Percentiles rank a stretch among this genome's conserved stretches.
phyloP scores from a whole-genome alignment of 345 rosid species.

The Salix suchowensis region DNA sequence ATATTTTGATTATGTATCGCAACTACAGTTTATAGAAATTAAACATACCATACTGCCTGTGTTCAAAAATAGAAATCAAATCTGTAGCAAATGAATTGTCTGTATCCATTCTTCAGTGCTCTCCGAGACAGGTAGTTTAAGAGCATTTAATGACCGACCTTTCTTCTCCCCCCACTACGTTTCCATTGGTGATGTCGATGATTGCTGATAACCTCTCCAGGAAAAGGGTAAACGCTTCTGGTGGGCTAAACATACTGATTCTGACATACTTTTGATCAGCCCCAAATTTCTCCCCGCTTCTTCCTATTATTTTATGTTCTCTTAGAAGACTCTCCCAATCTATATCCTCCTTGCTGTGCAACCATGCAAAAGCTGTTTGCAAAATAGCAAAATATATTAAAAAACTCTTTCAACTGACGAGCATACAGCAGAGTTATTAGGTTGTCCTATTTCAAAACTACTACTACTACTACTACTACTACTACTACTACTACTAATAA shows the following conservation, averaged over 20 bases:
- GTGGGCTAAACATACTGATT: slow-evolving; percentile 67
- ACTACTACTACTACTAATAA: too few relatives aligned
- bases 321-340: slow-evolving; percentile 45
- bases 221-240: slow-evolving; percentile 49
- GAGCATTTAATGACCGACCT: not conserved
- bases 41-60: not conserved
- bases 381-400: not conserved
- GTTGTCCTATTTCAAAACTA: not conserved
- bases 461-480: too few relatives aligned
- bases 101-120: not conserved
- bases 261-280: slow-evolving; percentile 41
- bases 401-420: not conserved
- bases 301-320: slow-evolving; percentile 43
- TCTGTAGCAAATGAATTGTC: not conserved
- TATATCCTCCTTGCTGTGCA: slow-evolving; percentile 50
- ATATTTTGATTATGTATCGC: not conserved
- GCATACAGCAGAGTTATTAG: not conserved
- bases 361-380: slow-evolving; percentile 73
- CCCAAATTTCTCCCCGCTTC: slow-evolving; percentile 64
- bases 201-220: slow-evolving; percentile 57
- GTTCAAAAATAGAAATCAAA: not conserved
- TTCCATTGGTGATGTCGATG: not conserved
- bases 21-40: not conserved
- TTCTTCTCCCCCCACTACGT: not conserved
- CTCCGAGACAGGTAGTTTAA: not conserved